Evolutionary conservation across 495 filamentous ascomycete species (phyloP).

Genomic region (Niebla homalea): DNA sequence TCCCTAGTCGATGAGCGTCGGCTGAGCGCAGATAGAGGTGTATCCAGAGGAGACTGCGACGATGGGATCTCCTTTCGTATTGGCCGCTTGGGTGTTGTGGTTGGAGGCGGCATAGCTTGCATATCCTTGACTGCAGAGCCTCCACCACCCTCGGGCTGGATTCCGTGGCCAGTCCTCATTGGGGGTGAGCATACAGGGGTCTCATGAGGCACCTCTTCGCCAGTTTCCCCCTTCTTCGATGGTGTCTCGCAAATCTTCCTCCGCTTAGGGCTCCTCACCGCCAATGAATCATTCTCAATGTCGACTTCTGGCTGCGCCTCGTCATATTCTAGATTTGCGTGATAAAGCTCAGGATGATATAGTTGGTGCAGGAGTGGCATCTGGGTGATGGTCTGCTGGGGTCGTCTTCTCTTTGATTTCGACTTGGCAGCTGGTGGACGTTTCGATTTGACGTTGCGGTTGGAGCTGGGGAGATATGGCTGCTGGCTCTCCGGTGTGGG

Average conservation of each 20-base stretch:
- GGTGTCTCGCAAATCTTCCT: background rate
- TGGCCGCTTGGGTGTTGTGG: conserved; percentile 14
- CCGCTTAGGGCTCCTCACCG: conserved; percentile 4
- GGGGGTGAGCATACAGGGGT: background rate
- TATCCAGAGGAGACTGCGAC: conserved; percentile 25
- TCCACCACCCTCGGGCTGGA: background rate
- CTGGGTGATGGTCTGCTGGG: conserved; percentile 8
- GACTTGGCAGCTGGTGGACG: too few relatives aligned
- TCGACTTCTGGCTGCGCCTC: background rate
- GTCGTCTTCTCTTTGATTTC: background rate
- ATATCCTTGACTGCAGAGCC: background rate
- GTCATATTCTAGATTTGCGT: too few relatives aligned
- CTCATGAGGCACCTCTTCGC: background rate
- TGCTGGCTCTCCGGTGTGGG: too few relatives aligned
- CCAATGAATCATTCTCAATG: conserved; percentile 2
- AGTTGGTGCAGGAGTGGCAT: background rate
- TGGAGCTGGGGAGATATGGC: too few relatives aligned
- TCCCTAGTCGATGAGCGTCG: background rate
- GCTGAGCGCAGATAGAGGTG: conserved; percentile 18
- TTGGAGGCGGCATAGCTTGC: background rate
- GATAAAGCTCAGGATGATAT: background rate
- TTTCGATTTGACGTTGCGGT: too few relatives aligned
- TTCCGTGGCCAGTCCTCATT: background rate
- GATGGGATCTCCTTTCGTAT: conserved; percentile 22
- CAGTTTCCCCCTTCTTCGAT: background rate